Evolutionary conservation across 495 filamentous ascomycete species (phyloP).

Genomic region (Penicillium odoratum): DNA sequence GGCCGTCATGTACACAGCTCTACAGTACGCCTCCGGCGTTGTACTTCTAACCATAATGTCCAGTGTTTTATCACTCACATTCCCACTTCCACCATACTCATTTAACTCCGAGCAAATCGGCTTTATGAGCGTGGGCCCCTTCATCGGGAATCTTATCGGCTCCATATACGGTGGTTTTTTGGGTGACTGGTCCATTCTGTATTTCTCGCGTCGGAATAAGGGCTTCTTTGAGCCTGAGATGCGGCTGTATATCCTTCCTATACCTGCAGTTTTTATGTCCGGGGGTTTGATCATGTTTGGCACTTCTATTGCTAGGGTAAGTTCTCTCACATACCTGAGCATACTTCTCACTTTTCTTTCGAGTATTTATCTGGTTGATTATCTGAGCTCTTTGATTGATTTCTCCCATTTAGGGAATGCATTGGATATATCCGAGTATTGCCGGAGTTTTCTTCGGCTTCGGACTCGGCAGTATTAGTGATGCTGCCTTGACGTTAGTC

Average conservation of each 20-base stretch:
- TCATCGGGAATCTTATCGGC: conserved; percentile 44
- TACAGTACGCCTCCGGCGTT: conserved; percentile 41
- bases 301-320: conserved; percentile 28
- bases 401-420: conserved; percentile 31
- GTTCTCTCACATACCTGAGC: background rate
- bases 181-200: conserved; percentile 41
- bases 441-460: conserved; percentile 38
- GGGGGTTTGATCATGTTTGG: conserved; percentile 42
- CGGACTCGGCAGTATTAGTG: conserved; percentile 35
- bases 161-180: conserved; percentile 37
- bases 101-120: conserved; percentile 44
- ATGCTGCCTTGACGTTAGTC: conserved; percentile 35
- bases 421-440: conserved; percentile 36
- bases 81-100: conserved; percentile 41
- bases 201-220: conserved; percentile 37
- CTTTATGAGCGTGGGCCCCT: conserved; percentile 38
- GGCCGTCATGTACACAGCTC: conserved; percentile 38
- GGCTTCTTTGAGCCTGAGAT: conserved; percentile 48
- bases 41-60: conserved; percentile 38
- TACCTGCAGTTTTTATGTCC: conserved; percentile 30
- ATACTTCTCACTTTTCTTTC: background rate
- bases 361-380: no score
- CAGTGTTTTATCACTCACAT: conserved; percentile 31
- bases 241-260: conserved; percentile 38
- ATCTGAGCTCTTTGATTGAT: background rate